A percentile compares a stretch with the other conserved stretches of the same genome.
Conservation (phyloP, 768 basidiomycete species). For the Leucogyrophana mollusca region DNA sequence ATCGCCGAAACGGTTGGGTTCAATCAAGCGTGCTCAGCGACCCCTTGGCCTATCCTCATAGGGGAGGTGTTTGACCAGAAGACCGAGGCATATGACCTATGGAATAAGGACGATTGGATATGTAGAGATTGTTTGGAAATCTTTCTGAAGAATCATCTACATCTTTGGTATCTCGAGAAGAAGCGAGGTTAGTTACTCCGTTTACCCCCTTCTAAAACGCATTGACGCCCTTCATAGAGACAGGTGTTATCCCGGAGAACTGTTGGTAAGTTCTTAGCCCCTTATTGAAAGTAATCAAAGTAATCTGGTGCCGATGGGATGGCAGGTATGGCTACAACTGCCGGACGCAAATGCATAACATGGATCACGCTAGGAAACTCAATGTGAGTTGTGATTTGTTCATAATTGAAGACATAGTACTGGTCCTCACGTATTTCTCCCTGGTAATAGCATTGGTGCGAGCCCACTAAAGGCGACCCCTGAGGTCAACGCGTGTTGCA, state of each 20-base stretch:
- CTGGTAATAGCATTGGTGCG: no score
- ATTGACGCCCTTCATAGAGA: conserved; percentile 1
- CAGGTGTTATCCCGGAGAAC: conserved; percentile 15
- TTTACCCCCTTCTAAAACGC: not conserved
- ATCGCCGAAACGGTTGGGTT: conserved; percentile 7
- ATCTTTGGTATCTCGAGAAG: conserved; percentile 24
- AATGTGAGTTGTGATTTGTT: conserved; percentile 31
- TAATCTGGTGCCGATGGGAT: not conserved
- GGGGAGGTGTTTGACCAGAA: conserved; percentile 16
- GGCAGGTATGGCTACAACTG: conserved; percentile 33
- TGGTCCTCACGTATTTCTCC: no score
- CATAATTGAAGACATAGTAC: no score
- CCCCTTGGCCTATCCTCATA: conserved; percentile 11
- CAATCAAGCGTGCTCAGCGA: conserved; percentile 3
- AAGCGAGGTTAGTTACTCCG: conserved; percentile 15
- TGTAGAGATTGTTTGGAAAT: conserved; percentile 27
- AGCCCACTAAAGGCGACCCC: no score
- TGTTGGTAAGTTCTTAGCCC: conserved; percentile 27
- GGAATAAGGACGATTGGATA: conserved; percentile 30
- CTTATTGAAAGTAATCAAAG: not conserved
- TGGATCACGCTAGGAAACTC: conserved; percentile 20
- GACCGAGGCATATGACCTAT: conserved; percentile 18
- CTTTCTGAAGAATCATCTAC: conserved; percentile 24
- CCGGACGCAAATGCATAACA: conserved; percentile 22
- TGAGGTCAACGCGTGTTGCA: no score